These are phyloP conservation scores for Annulohypoxylon moriforme DNA, from an alignment of 495 filamentous ascomycete species.

Conservation along the genomic window DNA sequence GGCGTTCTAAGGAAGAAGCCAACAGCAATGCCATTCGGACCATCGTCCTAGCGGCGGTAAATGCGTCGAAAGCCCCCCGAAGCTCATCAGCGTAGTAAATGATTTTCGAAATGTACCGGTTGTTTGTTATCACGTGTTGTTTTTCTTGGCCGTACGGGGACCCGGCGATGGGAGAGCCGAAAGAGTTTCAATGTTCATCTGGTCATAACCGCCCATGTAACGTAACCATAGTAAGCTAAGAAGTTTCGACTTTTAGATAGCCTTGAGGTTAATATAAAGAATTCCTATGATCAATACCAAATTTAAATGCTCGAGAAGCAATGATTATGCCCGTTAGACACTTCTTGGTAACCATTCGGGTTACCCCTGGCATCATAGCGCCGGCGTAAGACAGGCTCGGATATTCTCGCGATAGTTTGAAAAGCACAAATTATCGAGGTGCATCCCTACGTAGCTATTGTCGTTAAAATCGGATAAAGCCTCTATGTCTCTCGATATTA, in stretches of 20 bases:
- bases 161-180: background rate
- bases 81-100: background rate
- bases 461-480: background rate
- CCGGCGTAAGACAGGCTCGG: background rate
- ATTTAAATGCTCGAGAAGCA: background rate
- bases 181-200: background rate
- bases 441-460: background rate
- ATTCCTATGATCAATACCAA: background rate
- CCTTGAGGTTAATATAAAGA: background rate
- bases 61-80: background rate
- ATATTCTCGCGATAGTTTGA: background rate
- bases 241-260: conserved; percentile 6
- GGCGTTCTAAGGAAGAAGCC: background rate
- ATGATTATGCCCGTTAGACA: background rate
- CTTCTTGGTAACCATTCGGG: background rate
- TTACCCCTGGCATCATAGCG: conserved; percentile 12
- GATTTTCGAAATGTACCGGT: background rate
- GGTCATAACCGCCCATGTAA: background rate
- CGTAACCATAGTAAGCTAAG: background rate
- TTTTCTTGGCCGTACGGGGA: background rate
- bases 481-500: background rate
- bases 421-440: background rate
- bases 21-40: background rate
- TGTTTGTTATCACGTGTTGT: background rate
- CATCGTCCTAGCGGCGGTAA: conserved; percentile 8